Conservation (phyloP, 352 stramenopile genomes). For the Phytophthora macrochlamydospora region DNA sequence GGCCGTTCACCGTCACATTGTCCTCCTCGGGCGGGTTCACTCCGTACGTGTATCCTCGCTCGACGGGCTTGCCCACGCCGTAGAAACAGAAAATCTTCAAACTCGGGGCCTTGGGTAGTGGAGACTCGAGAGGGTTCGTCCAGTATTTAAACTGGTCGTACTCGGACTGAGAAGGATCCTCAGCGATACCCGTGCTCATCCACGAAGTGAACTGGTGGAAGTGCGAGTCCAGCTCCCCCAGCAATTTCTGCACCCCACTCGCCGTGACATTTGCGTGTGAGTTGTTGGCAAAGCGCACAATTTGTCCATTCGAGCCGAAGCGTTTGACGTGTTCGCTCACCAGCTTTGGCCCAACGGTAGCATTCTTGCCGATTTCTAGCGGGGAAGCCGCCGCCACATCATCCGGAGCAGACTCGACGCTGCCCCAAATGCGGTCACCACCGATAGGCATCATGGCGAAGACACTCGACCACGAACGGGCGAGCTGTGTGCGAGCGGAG, state of each 20-base stretch:
- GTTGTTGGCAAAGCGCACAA: conserved; percentile 62
- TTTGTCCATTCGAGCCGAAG: conserved; percentile 54
- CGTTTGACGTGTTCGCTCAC: conserved; percentile 50
- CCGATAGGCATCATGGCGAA: conserved; percentile 94
- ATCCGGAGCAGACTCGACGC: conserved; percentile 53
- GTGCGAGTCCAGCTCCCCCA: conserved; percentile 55
- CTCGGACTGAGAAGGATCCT: conserved; percentile 49
- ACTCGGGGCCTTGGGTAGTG: conserved; percentile 89
- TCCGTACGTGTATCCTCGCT: conserved; percentile 83
- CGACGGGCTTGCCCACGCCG: conserved; percentile 90
- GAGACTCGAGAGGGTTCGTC: conserved; percentile 88
- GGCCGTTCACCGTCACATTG: conserved; percentile 34
- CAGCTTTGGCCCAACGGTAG: conserved; percentile 31
- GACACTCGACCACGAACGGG: conserved; percentile 82
- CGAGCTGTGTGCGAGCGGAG: conserved; percentile 55
- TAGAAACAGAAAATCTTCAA: conserved; percentile 96
- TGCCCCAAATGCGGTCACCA: conserved; percentile 90
- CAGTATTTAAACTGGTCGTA: conserved; percentile 77
- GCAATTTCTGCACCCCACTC: conserved; percentile 46
- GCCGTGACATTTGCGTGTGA: conserved; percentile 66
- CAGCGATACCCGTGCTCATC: conserved; percentile 49
- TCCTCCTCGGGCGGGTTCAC: conserved; percentile 49
- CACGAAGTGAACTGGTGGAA: conserved; percentile 47
- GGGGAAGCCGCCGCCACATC: conserved; percentile 69
- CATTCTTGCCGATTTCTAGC: conserved; percentile 35